These are phyloP conservation scores for Gamarada debralockiae DNA, from an alignment of 495 filamentous ascomycete species.

Conservation along the genomic window DNA sequence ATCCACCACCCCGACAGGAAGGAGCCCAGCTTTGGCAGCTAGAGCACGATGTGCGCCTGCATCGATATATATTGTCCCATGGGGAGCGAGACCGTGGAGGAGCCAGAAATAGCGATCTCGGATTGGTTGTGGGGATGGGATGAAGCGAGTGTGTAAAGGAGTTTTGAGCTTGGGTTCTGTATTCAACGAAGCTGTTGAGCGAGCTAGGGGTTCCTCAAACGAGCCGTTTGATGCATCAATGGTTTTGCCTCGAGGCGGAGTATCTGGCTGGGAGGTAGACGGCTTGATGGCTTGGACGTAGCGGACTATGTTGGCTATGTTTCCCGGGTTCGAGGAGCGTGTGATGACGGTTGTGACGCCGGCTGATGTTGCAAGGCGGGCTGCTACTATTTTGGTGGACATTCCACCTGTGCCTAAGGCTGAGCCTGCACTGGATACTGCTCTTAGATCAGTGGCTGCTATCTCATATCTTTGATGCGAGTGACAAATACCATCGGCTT, in stretches of 20 bases:
- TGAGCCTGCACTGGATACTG: constrained; percentile 84
- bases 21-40: constrained; percentile 75
- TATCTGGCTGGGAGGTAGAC: constrained; percentile 4
- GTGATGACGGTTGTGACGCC: constrained; percentile 96
- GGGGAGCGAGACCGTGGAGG: constrained; percentile 86
- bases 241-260: constrained; percentile 14
- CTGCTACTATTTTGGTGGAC: constrained; percentile 96
- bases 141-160: constrained; percentile 81
- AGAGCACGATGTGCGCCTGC: constrained; percentile 79
- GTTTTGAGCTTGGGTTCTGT: constrained; percentile 18
- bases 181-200: constrained; percentile 33
- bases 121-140: constrained; percentile 81
- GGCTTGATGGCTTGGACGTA: constrained; percentile 64
- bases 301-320: constrained; percentile 80
- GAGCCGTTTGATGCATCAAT: constrained; percentile 3
- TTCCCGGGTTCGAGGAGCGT: constrained; percentile 85
- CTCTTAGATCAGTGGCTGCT: not conserved
- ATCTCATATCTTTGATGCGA: not conserved
- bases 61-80: constrained; percentile 91
- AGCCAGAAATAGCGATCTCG: constrained; percentile 96
- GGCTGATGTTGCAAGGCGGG: constrained; percentile 86
- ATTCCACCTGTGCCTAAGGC: constrained; percentile 94
- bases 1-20: constrained; percentile 86
- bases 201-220: constrained; percentile 30
- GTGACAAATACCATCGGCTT: constrained; percentile 62